Percentiles rank a stretch among this genome's conserved stretches.
These are phyloP conservation scores for Sporothrix mexicana DNA, from an alignment of 2,329 filamentous ascomycete genomes.

Conservation along the genomic window DNA sequence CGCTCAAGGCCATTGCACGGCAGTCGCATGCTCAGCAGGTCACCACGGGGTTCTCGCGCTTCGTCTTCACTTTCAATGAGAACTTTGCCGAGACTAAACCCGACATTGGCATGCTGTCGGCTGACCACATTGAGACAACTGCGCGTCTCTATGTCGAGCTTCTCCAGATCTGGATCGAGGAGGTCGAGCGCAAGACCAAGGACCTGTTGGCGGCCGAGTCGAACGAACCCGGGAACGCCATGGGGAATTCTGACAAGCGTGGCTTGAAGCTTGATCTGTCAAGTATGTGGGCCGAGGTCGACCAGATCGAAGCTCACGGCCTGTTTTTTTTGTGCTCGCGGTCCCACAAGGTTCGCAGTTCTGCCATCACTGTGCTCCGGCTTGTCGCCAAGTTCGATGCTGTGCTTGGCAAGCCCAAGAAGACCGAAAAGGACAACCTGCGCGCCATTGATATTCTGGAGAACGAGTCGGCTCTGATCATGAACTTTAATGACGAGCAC, in stretches of 20 bases:
- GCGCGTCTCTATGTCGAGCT: conserved; percentile 91
- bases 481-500: conserved; percentile 91
- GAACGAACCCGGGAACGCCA: conserved; percentile 58
- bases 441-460: conserved; percentile 92
- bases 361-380: conserved; percentile 89
- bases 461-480: conserved; percentile 82
- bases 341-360: conserved; percentile 83
- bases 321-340: conserved; percentile 98
- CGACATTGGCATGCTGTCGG: conserved; percentile 93
- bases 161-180: conserved; percentile 95
- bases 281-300: conserved; percentile 88
- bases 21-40: conserved; percentile 95
- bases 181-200: conserved; percentile 84
- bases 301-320: conserved; percentile 95
- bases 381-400: conserved; percentile 93
- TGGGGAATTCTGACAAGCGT: conserved; percentile 65
- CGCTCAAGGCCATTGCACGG: conserved; percentile 90
- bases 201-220: conserved; percentile 68
- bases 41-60: conserved; percentile 93
- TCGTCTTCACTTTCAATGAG: conserved; percentile 98
- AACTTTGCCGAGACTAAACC: conserved; percentile 92
- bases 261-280: conserved; percentile 83
- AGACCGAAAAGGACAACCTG: conserved; percentile 59
- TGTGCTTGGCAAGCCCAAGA: conserved; percentile 73
- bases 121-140: conserved; percentile 93